phyloP scores from a whole-genome alignment of 2,329 filamentous ascomycete species.

The Paraphaeosphaeria sporulosa region DNA sequence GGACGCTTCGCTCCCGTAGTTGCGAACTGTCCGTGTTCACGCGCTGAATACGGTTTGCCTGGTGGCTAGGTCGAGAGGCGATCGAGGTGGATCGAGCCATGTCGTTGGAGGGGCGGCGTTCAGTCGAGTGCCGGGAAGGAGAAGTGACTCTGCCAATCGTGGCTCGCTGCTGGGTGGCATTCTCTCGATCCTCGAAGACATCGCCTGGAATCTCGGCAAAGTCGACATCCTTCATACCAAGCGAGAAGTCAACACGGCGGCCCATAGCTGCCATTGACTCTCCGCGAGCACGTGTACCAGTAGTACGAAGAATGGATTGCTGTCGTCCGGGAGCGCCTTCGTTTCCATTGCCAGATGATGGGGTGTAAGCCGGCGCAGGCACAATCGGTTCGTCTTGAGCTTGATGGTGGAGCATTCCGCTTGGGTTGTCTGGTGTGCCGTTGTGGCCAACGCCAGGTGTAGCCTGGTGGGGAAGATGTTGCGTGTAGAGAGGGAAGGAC shows the following conservation, averaged over 20 bases:
- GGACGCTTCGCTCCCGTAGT: conserved; percentile 51
- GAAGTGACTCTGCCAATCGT: conserved; percentile 52
- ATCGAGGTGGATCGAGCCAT: conserved; percentile 43
- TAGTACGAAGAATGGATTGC: conserved; percentile 64
- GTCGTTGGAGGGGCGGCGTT: conserved; percentile 42
- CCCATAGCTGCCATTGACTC: conserved; percentile 66
- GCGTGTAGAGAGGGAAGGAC: conserved; percentile 71
- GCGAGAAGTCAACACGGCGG: conserved; percentile 73
- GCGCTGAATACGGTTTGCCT: conserved; percentile 38
- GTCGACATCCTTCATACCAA: conserved; percentile 69
- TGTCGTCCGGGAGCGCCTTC: conserved; percentile 37
- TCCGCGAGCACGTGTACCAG: conserved; percentile 57
- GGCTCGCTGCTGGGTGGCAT: conserved; percentile 43
- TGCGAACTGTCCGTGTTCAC: conserved; percentile 45
- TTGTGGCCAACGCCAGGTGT: conserved; percentile 52
- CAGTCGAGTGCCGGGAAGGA: conserved; percentile 41
- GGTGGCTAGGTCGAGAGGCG: conserved; percentile 25
- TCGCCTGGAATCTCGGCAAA: conserved; percentile 68
- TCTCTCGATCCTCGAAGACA: conserved; percentile 66
- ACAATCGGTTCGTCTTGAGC: conserved; percentile 54
- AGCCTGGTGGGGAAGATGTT: conserved; percentile 58
- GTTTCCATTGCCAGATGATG: conserved; percentile 15
- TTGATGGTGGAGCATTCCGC: conserved; percentile 46
- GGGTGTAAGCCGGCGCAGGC: conserved; percentile 33
- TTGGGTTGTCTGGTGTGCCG: conserved; percentile 55